These are phyloP conservation scores for Panicum virgatum DNA, from an alignment of 202 grass and related monocot genomes.

Conservation along the genomic window DNA sequence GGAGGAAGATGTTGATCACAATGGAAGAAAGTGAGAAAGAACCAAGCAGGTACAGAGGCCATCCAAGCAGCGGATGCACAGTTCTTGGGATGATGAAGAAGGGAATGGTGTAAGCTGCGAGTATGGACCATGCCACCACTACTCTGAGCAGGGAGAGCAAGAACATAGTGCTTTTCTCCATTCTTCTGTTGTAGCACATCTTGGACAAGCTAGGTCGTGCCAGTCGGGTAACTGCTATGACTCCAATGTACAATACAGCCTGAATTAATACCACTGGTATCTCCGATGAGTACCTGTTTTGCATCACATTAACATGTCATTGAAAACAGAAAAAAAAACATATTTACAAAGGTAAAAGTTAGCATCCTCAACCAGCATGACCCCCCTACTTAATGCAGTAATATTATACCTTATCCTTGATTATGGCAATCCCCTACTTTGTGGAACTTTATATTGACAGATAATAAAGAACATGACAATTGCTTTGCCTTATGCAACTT, in stretches of 20 bases:
- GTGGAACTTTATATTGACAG: background rate
- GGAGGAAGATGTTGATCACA: constrained; percentile 77
- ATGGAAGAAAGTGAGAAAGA: constrained; percentile 65
- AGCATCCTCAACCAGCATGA: background rate
- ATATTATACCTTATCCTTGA: background rate
- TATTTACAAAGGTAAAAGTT: background rate
- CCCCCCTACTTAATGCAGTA: background rate
- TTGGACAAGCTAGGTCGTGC: constrained; percentile 82
- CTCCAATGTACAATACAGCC: constrained; percentile 66
- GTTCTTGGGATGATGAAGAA: constrained; percentile 82
- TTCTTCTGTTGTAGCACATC: constrained; percentile 79
- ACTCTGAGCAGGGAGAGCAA: constrained; percentile 71
- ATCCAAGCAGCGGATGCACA: constrained; percentile 71
- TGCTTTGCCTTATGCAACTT: background rate
- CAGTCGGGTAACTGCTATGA: constrained; percentile 68
- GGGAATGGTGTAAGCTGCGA: constrained; percentile 69
- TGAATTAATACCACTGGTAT: constrained; percentile 69
- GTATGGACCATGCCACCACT: constrained; percentile 56
- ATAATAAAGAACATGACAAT: constrained; percentile 4
- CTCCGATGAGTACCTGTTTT: constrained; percentile 70
- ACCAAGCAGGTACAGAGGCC: constrained; percentile 80
- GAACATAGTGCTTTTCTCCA: constrained; percentile 65
- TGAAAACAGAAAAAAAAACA: constrained; percentile 1
- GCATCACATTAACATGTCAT: constrained; percentile 22
- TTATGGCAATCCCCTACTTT: constrained; percentile 3